Evolutionary conservation across 2,329 filamentous ascomycete species (phyloP).

Genomic region (Teratosphaeria destructans): DNA sequence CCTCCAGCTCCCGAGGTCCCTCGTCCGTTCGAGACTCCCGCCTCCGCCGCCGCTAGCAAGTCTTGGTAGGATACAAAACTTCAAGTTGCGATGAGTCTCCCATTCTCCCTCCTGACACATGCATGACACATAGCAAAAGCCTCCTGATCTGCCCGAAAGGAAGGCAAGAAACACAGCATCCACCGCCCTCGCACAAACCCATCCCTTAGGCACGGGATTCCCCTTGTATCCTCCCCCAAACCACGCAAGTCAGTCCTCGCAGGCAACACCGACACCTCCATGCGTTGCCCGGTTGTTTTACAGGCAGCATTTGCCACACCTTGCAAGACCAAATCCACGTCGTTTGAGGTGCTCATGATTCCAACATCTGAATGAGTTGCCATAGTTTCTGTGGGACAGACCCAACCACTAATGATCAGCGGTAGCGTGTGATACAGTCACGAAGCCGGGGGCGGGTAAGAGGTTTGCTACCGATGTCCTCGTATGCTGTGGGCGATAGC

Average conservation of each 20-base stretch:
- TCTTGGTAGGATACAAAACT: no score
- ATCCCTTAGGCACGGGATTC: background rate
- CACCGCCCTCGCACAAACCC: background rate
- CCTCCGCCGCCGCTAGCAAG: no score
- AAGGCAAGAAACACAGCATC: background rate
- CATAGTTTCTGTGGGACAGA: conserved; percentile 1
- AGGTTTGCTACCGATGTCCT: background rate
- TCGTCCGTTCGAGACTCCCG: no score
- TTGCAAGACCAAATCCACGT: background rate
- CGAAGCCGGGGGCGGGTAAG: background rate
- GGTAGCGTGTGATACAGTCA: background rate
- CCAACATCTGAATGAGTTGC: background rate
- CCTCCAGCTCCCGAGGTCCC: no score
- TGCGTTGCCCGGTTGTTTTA: background rate
- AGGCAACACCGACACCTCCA: background rate
- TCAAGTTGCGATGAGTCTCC: no score
- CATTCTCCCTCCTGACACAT: no score
- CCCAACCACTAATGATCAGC: background rate
- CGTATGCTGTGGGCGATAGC: background rate
- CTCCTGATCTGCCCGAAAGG: no score
- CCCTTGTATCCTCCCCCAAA: no score
- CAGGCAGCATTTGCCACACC: background rate
- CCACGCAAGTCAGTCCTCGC: background rate
- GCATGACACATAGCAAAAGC: no score
- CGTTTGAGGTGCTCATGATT: conserved; percentile 1